Base-by-base conservation (phyloP, 2,329 filamentous ascomycete species). In the Incumbomyces delicatus region DNA sequence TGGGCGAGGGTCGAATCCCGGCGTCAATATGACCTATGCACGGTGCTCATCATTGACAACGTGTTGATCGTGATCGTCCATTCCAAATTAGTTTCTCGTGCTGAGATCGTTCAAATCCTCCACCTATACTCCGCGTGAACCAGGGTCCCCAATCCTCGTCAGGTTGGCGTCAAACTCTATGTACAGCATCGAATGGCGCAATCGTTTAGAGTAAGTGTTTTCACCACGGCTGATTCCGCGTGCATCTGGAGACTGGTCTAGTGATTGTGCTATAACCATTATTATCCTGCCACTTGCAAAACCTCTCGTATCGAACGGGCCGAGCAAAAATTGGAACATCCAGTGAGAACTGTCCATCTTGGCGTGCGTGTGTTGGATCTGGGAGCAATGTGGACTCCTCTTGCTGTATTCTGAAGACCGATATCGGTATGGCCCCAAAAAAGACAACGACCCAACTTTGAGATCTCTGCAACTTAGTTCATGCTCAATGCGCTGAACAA, bases 141-240 rank as follows among this genome's bases (percentile, higher is more conserved):
- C 33, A 45, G 42, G 42, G 42, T 45, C 42, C 33, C 8, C 14
- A 30, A 30, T 12, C 27, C 18, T 30, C 20, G 22, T 20, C 30
- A 4, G 6, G 38, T 18, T 11, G 17, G 18, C 5, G 13, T 16
- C 41, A 37, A 37, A 45, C 22, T 27, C 22, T 27, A 38, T n/a
- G n/a, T 17, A 37, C 27, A 37, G 11, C 33, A 37, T 29, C 17
- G 27, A 35, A 45, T 45, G 42, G 42, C 42, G 42, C 42, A 45
- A 45, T 45, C 33, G 42, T 17, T 22, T 16, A 14, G 5, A 38
- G 30, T 33, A 37, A 20, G 42, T 45, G 42, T 37, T 34, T 20
- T 45, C 42, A 45, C 20, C 42, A 38, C 42, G 42, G 42, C n/a
- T 45, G 33, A 45, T 45, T 45, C 42, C 42, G 42, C 38, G 27